These are phyloP conservation scores for Arxiozyma heterogenica DNA, from an alignment of 1,139 yeast genomes.

Conservation along the genomic window DNA sequence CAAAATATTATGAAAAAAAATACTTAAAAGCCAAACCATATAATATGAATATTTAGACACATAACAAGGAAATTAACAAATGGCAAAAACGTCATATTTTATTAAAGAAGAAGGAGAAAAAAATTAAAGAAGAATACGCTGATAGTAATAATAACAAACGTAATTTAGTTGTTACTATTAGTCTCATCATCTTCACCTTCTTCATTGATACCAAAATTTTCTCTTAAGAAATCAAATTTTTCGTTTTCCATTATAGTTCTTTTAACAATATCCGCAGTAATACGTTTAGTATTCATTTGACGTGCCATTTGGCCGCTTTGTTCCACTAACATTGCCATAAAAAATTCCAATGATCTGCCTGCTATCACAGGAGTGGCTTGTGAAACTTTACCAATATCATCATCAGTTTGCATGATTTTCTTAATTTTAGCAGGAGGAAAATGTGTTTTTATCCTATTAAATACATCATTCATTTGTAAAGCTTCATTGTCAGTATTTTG, in stretches of 20 bases:
- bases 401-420: constrained; percentile 95
- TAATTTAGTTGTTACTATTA: neutral
- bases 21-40: neutral
- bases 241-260: constrained; percentile 80
- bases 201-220: constrained; percentile 27
- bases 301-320: constrained; percentile 75
- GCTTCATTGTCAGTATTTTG: constrained; percentile 1
- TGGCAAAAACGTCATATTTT: too few relatives aligned
- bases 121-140: too few relatives aligned
- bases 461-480: constrained; percentile 19
- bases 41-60: neutral
- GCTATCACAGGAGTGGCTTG: constrained; percentile 97
- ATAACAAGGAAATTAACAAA: neutral
- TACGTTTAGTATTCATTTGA: constrained; percentile 66
- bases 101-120: neutral
- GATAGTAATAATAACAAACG: neutral
- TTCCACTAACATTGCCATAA: constrained; percentile 82
- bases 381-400: constrained; percentile 96
- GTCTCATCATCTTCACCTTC: neutral
- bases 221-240: constrained; percentile 84
- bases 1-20: too few relatives aligned
- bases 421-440: constrained; percentile 96
- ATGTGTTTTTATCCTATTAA: constrained; percentile 62
- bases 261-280: constrained; percentile 74
- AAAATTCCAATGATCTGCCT: constrained; percentile 87